Percentiles rank a stretch among this genome's conserved stretches.
These are phyloP conservation scores for Eruca vesicaria DNA, from an alignment of 441 rosid genomes.

Conservation along the genomic window DNA sequence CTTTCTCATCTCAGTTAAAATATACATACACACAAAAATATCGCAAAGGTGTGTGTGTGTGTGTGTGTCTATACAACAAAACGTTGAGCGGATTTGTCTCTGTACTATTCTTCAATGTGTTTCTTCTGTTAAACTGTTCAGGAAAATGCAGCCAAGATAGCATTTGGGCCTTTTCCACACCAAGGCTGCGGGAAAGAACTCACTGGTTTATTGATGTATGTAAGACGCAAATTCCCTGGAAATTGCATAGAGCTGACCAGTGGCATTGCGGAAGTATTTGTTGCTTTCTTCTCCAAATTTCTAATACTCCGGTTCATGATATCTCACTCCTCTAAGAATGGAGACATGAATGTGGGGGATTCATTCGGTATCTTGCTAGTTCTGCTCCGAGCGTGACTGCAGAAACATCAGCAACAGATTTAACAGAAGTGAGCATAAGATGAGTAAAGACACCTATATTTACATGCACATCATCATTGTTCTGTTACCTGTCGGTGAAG, in stretches of 20 bases:
- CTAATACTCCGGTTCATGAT: constrained; percentile 92
- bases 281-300: constrained; percentile 89
- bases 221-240: constrained; percentile 81
- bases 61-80: constrained; percentile 24
- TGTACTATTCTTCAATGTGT: constrained; percentile 15
- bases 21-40: constrained; percentile 25
- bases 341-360: constrained; percentile 40
- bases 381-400: constrained; percentile 75
- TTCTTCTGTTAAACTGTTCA: constrained; percentile 28
- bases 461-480: constrained; percentile 79
- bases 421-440: constrained; percentile 18
- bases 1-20: constrained; percentile 30
- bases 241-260: constrained; percentile 86
- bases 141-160: constrained; percentile 37
- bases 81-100: constrained; percentile 17
- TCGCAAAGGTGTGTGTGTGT: not conserved
- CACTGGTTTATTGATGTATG: constrained; percentile 76
- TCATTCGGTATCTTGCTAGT: constrained; percentile 57
- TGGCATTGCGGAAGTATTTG: constrained; percentile 92
- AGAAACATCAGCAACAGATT: not conserved
- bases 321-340: constrained; percentile 75
- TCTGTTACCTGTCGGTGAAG: constrained; percentile 67
- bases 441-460: constrained; percentile 52
- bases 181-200: constrained; percentile 18
- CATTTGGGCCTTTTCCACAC: constrained; percentile 45